Percentiles rank a stretch among this genome's conserved stretches.
These are phyloP conservation scores for Cicer bijugum DNA, from an alignment of 306 rosid genomes.

Conservation along the genomic window DNA sequence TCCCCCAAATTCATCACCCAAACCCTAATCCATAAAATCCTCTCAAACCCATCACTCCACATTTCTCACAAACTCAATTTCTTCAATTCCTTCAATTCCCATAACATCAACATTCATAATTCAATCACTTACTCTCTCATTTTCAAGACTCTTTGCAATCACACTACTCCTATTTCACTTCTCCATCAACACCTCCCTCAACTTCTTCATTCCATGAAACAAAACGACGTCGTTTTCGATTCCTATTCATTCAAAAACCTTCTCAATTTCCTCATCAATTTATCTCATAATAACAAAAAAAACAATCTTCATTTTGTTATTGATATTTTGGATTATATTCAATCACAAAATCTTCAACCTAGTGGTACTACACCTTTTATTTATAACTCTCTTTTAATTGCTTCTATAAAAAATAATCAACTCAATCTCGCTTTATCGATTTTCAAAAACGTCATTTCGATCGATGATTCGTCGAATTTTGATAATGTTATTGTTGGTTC, in stretches of 20 bases:
- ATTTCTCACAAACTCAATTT: constrained; percentile 71
- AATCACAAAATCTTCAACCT: constrained; percentile 45
- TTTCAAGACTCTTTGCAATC: constrained; percentile 54
- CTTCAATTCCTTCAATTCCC: constrained; percentile 66
- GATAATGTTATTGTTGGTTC: constrained; percentile 25
- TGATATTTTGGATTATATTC: constrained; percentile 59
- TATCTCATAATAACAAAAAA: constrained; percentile 19
- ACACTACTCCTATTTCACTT: constrained; percentile 35
- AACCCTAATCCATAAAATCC: constrained; percentile 62
- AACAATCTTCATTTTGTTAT: constrained; percentile 56
- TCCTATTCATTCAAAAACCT: constrained; percentile 63
- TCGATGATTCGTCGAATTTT: constrained; percentile 36
- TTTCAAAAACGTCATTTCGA: constrained; percentile 51
- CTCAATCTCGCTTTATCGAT: constrained; percentile 69
- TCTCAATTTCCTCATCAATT: constrained; percentile 59
- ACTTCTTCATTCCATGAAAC: constrained; percentile 58
- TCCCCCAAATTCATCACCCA: constrained; percentile 45
- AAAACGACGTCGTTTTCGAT: constrained; percentile 54
- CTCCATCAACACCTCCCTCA: constrained; percentile 53
- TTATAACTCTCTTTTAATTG: constrained; percentile 62
- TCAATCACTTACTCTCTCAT: constrained; percentile 61
- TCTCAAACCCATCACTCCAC: constrained; percentile 56
- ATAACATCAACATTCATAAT: not conserved
- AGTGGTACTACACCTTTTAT: constrained; percentile 32
- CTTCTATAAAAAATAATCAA: constrained; percentile 64